A percentile compares a stretch with the other conserved stretches of the same genome.
phyloP scores from a whole-genome alignment of 257 asterid species.

The Knoxia roxburghii region DNA sequence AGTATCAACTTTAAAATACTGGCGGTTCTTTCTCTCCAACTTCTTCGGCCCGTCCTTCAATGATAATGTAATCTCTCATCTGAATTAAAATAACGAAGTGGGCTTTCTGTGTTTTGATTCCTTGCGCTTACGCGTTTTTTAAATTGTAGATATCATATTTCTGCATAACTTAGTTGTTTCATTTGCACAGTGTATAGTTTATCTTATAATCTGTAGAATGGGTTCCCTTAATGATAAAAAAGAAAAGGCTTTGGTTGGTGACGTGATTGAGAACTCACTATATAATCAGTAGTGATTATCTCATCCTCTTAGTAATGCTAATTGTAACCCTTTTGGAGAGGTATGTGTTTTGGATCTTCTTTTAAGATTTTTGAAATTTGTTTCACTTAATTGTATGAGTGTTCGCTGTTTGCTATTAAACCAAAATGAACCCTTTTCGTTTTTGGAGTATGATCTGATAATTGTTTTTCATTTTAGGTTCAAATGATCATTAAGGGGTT shows the following conservation, averaged over 20 bases:
- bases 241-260: not conserved
- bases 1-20: not conserved
- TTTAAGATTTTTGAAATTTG: not conserved
- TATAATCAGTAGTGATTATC: not conserved
- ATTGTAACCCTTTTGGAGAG: no score
- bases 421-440: not conserved
- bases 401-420: not conserved
- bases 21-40: not conserved
- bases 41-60: not conserved
- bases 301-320: not conserved
- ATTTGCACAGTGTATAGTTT: not conserved
- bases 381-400: not conserved
- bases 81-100: not conserved
- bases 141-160: not conserved
- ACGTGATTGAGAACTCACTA: not conserved
- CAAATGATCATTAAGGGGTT: conserved; percentile 77
- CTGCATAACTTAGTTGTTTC: not conserved
- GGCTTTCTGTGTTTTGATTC: not conserved
- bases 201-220: not conserved
- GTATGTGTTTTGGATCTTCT: not conserved
- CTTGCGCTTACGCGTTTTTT: not conserved
- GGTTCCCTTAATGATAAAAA: not conserved
- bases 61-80: not conserved
- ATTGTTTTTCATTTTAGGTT: conserved; percentile 28
- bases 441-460: conserved; percentile 4